Evolutionary conservation across 495 filamentous ascomycete species (phyloP), one percentile per base, ranked within the genome.

Genomic region (Immersiella caudata): DNA sequence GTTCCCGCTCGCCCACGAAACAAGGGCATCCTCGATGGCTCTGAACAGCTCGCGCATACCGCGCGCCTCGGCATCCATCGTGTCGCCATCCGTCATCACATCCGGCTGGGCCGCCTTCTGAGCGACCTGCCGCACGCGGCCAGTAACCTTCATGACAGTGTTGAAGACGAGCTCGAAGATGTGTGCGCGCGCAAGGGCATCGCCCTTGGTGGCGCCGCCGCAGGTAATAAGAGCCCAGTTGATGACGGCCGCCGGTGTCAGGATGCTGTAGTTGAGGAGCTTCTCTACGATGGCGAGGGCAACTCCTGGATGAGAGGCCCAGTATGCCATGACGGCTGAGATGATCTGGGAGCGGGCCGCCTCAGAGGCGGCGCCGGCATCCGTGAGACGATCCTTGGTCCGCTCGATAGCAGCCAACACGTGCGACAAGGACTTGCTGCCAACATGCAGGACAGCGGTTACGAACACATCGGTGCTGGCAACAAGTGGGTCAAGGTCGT

Each of bases 271-370:
- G 76, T 99, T 99, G 27, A 99, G 89, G 4, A 99, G 84, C 80
- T 97, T 98, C 82, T 99, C 95, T 64, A 98, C 85, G 71, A 99
- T 94, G 71, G 90, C 91, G 72, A 97, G 90, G 33, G 93, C 96
- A 51, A 97, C 89, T 35, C 95, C 95, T 0, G 95, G 93, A 69
- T 98, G 95, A 62, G 94, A 89, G 49, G 85, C 84, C 95, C 95
- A 99, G 81, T 97, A 98, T 16, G 89, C 86, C 82, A 97, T 90
- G 29, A 97, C 94, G 9, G 90, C 91, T 12, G 87, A 85, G 67
- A 98, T 91, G 68, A 99, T 96, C 76, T 99, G 96, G 62, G 86
- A 85, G 21, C 92, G 87, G 1, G 93, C 93, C 22, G 80, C 80
- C 50, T 90, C 85, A 0, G 91, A 94, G 58, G 85, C 82, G 0